Base-by-base conservation (phyloP, 2,329 filamentous ascomycete species). In the Ophiostoma sp. region DNA sequence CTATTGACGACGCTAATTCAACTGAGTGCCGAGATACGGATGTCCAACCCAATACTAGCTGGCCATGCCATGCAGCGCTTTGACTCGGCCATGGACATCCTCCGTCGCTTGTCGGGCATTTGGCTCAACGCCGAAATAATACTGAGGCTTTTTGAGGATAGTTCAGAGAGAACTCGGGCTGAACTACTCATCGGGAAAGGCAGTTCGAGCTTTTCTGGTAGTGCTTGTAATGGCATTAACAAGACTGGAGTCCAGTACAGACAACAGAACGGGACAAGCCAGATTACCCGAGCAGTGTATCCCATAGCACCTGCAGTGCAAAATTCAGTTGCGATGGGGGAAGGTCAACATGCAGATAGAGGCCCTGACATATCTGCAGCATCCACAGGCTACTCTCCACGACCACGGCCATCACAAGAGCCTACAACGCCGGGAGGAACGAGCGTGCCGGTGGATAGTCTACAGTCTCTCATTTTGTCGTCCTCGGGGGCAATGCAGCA, bases 71-170 rank as follows among this genome's bases (percentile, higher is more conserved):
- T 74, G 39, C 68, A 72, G 27, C 68, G 73, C 27, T 75, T 73
- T 60, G 74, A 74, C 36, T 72, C 72, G 10, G 74, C 75, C 11
- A 71, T 76, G 66, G 68, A 68, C 27, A 72, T 71, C 17, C 54
- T 76, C 67, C 65, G 72, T 20, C 52, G 69, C 11, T 68, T 76
- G 15, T 72, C 75, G 2, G 72, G 71, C 4, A 74, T 71, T 36
- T 76, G 75, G 75, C 74, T 73, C 5, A 74, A 75, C 36, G 75
- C 74, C 4, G 72, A 74, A 41, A 60, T 73, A 15, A 72, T 76
- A 8, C 39, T 75, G 41, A 71, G 71, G 4, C 71, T 76, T 41
- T 76, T 76, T 39, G 75, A 76, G 52, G 83, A 84, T 39, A 68
- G 70, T 11, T 71, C 71, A 0, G 70, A 71, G 62, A 48, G 68